Conservation (phyloP, 768 basidiomycete genomes). For the Boletellus ananas region DNA sequence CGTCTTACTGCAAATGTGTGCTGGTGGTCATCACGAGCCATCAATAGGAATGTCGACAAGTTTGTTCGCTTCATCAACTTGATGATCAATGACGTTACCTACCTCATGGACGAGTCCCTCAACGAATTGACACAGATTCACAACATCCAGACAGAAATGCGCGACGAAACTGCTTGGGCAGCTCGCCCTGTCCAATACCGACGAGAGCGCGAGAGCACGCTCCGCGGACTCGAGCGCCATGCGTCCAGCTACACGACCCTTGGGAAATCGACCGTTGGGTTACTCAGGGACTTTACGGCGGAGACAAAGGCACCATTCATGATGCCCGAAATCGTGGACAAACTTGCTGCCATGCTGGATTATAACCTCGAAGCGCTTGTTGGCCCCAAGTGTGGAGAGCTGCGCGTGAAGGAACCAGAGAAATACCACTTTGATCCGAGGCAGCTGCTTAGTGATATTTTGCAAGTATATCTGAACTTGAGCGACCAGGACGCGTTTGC, state of each 20-base stretch:
- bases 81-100: constrained; percentile 99
- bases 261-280: constrained; percentile 82
- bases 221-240: constrained; percentile 78
- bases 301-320: constrained; percentile 92
- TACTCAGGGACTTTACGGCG: constrained; percentile 88
- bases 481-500: constrained; percentile 77
- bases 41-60: constrained; percentile 74
- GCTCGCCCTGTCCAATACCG: constrained; percentile 64
- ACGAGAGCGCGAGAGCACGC: constrained; percentile 74
- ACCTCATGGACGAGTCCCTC: constrained; percentile 94
- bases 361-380: constrained; percentile 88
- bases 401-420: constrained; percentile 81
- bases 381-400: constrained; percentile 83
- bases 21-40: constrained; percentile 4
- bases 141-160: constrained; percentile 83
- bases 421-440: constrained; percentile 88
- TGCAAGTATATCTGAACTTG: constrained; percentile 89
- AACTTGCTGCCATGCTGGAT: constrained; percentile 93
- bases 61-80: constrained; percentile 96
- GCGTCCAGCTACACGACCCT: constrained; percentile 85
- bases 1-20: not conserved
- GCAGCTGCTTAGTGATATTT: constrained; percentile 75
- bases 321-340: constrained; percentile 93
- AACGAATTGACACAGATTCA: constrained; percentile 86
- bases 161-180: constrained; percentile 66